A percentile compares a stretch with the other conserved stretches of the same genome.
Conservation (phyloP, 768 basidiomycete genomes). For the Tylopilus cervinicoccineus region DNA sequence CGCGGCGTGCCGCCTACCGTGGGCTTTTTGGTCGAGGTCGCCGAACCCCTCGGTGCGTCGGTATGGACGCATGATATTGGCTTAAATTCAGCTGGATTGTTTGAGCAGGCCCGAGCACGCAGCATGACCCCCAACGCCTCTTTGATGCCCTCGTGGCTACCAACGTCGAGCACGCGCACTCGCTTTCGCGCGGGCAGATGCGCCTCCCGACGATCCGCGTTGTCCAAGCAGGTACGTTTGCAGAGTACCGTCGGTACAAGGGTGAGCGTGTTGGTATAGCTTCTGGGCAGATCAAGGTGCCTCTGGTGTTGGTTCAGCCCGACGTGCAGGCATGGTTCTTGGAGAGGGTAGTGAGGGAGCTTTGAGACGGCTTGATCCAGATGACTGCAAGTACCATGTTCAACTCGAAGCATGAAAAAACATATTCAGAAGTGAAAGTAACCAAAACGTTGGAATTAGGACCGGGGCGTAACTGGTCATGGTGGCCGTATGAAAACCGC, state of each 20-base stretch:
- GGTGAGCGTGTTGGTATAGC: not conserved
- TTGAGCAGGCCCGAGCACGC: slow-evolving; percentile 5
- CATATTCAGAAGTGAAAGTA: too few relatives aligned
- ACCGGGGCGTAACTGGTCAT: too few relatives aligned
- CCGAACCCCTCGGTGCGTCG: slow-evolving; percentile 9
- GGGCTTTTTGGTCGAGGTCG: slow-evolving; percentile 17
- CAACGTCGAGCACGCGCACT: not conserved
- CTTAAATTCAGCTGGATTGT: too few relatives aligned
- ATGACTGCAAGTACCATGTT: too few relatives aligned
- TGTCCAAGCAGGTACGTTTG: slow-evolving; percentile 17
- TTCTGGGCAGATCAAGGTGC: slow-evolving; percentile 16
- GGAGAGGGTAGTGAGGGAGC: slow-evolving; percentile 15
- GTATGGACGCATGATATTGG: too few relatives aligned
- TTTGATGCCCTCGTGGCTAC: slow-evolving; percentile 9
- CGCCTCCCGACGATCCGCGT: slow-evolving; percentile 21
- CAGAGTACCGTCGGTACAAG: slow-evolving; percentile 16
- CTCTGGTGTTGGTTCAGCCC: slow-evolving; percentile 3
- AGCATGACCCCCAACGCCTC: not conserved
- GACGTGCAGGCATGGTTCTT: slow-evolving; percentile 14
- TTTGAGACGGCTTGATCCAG: too few relatives aligned
- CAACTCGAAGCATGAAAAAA: too few relatives aligned
- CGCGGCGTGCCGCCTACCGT: slow-evolving; percentile 1
- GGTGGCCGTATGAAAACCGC: too few relatives aligned
- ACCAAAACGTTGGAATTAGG: too few relatives aligned
- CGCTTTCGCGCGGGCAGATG: not conserved